Conservation (phyloP, 1,284 basidiomycete species). For the Fistulinella staudtii region DNA sequence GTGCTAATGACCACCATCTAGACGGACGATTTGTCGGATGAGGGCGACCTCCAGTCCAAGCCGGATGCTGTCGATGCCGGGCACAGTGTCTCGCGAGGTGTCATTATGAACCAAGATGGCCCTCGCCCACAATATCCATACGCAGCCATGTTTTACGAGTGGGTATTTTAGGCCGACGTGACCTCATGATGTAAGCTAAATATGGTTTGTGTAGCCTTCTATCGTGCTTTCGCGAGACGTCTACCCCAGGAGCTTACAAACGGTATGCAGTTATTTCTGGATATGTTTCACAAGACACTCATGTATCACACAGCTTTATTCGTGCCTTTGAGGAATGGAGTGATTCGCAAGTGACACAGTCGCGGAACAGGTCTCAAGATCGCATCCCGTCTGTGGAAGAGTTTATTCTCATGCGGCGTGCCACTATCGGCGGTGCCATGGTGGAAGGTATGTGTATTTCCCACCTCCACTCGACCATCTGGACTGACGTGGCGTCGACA, state of each 20-base stretch:
- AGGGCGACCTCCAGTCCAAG: slow-evolving; percentile 38
- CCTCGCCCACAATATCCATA: slow-evolving; percentile 38
- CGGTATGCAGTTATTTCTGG: slow-evolving; percentile 25
- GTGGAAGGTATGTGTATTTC: slow-evolving; percentile 39
- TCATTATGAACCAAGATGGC: slow-evolving; percentile 31
- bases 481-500: slow-evolving; percentile 15
- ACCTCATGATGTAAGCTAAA: slow-evolving; percentile 16
- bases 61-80: slow-evolving; percentile 39
- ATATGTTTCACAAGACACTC: slow-evolving; percentile 2
- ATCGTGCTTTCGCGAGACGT: slow-evolving; percentile 36
- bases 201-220: slow-evolving; percentile 31
- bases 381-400: slow-evolving; percentile 41
- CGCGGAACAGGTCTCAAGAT: slow-evolving; percentile 36
- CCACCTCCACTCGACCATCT: background rate
- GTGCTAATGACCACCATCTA: slow-evolving; percentile 16
- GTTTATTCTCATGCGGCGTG: slow-evolving; percentile 41
- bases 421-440: slow-evolving; percentile 42
- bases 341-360: slow-evolving; percentile 39
- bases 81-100: slow-evolving; percentile 34
- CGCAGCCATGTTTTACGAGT: slow-evolving; percentile 43
- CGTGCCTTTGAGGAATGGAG: slow-evolving; percentile 40
- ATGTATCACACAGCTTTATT: slow-evolving; percentile 32
- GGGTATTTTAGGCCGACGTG: slow-evolving; percentile 11
- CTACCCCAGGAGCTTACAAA: slow-evolving; percentile 37
- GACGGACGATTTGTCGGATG: slow-evolving; percentile 44